Evolutionary conservation across 2,329 filamentous ascomycete genomes (phyloP).

Genomic region (Penicillium aurantiogriseum): DNA sequence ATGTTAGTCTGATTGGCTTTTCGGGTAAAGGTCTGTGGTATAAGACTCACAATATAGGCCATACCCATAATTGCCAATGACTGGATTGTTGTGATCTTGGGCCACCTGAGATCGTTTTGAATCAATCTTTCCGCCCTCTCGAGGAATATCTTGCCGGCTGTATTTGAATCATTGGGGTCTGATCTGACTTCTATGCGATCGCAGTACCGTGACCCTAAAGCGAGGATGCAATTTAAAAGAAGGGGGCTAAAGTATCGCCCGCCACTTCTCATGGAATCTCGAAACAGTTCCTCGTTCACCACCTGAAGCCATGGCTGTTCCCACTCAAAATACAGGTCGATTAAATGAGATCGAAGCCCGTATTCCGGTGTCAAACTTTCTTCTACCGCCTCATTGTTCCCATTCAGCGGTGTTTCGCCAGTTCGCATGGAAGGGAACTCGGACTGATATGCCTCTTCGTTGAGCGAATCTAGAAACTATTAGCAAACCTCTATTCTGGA

Average conservation of each 20-base stretch:
- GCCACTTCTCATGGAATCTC: constrained; percentile 25
- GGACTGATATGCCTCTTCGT: constrained; percentile 5
- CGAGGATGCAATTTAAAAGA: constrained; percentile 37
- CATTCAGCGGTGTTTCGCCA: not conserved
- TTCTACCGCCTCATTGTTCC: not conserved
- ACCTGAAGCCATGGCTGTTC: constrained; percentile 41
- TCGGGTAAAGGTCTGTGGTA: not conserved
- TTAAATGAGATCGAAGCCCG: constrained; percentile 30
- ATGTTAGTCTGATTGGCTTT: not conserved
- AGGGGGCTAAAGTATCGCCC: constrained; percentile 35
- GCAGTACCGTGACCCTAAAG: constrained; percentile 35
- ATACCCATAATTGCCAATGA: constrained; percentile 33
- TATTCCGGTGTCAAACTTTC: constrained; percentile 17
- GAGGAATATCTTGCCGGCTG: constrained; percentile 35
- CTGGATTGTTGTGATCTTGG: constrained; percentile 41
- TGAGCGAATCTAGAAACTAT: constrained; percentile 9
- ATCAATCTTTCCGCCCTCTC: constrained; percentile 28
- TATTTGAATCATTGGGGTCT: constrained; percentile 33
- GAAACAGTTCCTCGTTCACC: constrained; percentile 38
- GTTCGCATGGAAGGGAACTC: constrained; percentile 3
- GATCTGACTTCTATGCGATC: constrained; percentile 33
- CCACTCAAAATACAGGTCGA: constrained; percentile 40
- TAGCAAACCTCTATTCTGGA: not conserved
- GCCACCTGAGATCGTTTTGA: constrained; percentile 25
- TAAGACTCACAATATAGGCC: constrained; percentile 28